Conservation (phyloP, 2,329 filamentous ascomycete species). For the Cladosporium velox region DNA sequence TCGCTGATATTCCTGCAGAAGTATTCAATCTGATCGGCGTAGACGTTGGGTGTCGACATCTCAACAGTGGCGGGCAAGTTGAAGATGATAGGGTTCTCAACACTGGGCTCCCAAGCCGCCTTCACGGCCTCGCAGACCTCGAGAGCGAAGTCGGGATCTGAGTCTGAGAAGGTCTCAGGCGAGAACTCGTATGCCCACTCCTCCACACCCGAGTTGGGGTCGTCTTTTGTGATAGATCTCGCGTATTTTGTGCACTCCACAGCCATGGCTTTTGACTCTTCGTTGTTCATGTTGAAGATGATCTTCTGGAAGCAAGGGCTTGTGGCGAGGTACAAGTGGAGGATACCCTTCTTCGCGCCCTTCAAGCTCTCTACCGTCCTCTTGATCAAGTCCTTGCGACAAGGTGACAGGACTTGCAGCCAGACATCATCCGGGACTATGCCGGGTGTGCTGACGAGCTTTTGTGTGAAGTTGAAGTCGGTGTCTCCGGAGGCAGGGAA, state of each 20-base stretch:
- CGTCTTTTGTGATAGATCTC: constrained; percentile 83
- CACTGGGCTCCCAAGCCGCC: constrained; percentile 82
- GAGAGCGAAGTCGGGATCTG: constrained; percentile 78
- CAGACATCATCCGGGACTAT: constrained; percentile 84
- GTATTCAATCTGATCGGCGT: constrained; percentile 94
- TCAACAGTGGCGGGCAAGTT: constrained; percentile 96
- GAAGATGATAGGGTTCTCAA: constrained; percentile 85
- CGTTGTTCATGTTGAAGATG: constrained; percentile 83
- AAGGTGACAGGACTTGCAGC: constrained; percentile 90
- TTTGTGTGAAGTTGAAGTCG: constrained; percentile 92
- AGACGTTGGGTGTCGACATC: constrained; percentile 91
- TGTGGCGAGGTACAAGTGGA: constrained; percentile 95
- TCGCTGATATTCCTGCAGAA: constrained; percentile 86
- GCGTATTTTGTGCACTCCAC: constrained; percentile 85
- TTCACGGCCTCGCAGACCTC: constrained; percentile 91
- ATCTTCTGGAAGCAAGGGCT: constrained; percentile 93
- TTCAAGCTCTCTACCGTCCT: constrained; percentile 85
- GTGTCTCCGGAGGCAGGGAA: constrained; percentile 94
- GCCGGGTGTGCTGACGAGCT: constrained; percentile 81
- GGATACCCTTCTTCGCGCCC: constrained; percentile 88
- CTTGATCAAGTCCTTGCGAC: constrained; percentile 85
- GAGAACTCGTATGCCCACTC: constrained; percentile 82
- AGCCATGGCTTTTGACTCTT: constrained; percentile 78
- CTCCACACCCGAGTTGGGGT: constrained; percentile 57
- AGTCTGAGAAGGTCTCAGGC: constrained; percentile 89